These are phyloP conservation scores for Drechslerella dactyloides DNA, from an alignment of 2,329 filamentous ascomycete genomes.

Conservation along the genomic window DNA sequence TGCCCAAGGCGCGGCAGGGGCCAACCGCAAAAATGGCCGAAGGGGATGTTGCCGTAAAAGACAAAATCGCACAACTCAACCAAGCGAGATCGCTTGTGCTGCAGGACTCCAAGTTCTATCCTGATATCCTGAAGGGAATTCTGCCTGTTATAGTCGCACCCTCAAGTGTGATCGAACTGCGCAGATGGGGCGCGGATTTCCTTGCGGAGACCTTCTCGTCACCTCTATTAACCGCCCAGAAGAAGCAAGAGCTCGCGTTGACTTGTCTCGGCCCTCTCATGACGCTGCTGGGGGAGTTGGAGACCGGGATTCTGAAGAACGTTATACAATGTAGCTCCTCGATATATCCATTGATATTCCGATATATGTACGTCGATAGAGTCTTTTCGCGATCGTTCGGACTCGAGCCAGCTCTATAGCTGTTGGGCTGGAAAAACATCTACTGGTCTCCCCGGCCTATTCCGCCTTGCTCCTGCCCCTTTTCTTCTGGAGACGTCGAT, in stretches of 20 bases:
- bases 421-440: slow-evolving; percentile 13
- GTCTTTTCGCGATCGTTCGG: slow-evolving; percentile 12
- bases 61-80: slow-evolving; percentile 86
- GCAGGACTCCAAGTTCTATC: slow-evolving; percentile 84
- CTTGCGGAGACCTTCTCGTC: slow-evolving; percentile 94
- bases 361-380: slow-evolving; percentile 78
- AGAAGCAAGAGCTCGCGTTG: slow-evolving; percentile 79
- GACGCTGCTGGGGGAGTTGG: slow-evolving; percentile 74
- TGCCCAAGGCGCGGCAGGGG: slow-evolving; percentile 42
- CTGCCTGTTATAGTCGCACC: slow-evolving; percentile 82
- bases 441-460: neutral
- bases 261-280: slow-evolving; percentile 79
- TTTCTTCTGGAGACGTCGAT: slow-evolving; percentile 10
- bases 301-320: slow-evolving; percentile 80
- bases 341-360: slow-evolving; percentile 88
- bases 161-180: slow-evolving; percentile 75
- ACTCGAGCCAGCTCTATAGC: slow-evolving; percentile 7
- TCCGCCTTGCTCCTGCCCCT: slow-evolving; percentile 3
- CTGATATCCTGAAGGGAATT: slow-evolving; percentile 87
- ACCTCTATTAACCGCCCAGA: slow-evolving; percentile 75
- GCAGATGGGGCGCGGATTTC: slow-evolving; percentile 96
- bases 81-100: slow-evolving; percentile 89
- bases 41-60: slow-evolving; percentile 66
- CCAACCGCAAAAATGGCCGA: slow-evolving; percentile 62
- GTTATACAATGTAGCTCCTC: slow-evolving; percentile 87